Evolutionary conservation across 768 basidiomycete species (phyloP), one percentile per base, ranked within the genome.

Genomic region (Hericium rajendrae): DNA sequence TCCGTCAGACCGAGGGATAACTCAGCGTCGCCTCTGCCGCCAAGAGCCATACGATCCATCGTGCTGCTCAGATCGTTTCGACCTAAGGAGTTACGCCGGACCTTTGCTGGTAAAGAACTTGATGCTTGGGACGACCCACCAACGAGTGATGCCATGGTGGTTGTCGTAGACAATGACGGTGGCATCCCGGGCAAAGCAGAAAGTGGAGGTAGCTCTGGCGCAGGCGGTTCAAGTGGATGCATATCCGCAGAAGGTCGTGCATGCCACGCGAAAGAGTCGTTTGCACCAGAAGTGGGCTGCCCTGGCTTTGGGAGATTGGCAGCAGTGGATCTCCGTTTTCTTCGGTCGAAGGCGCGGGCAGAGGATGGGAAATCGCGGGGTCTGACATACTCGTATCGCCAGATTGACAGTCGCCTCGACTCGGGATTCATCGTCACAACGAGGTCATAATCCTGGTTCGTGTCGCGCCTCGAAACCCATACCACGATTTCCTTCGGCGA

Each of bases 341-440:
- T 80, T 46, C 73, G 73, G 3, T 68, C 67, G 20, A 64, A 55
- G 46, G 68, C 70, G 0, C 67, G 69, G 16, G 73, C 65, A 12
- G 76, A 74, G 16, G 74, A 65, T 3, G 79, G 81, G 1, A 74
- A 72, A 58, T 80, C 79, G 64, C 79, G 82, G 10, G 81, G 82
- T 60, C 80, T 81, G 58, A 85, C 69, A 62, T 84, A 85, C 0
- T 75, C 78, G 66, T 90, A 90, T 26, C 85, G 78, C 88, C 89
- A 91, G 41, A 90, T 69, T 2, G 84, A 79, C 2, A 90, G 62
- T 49, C 74, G 74, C 11, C 70, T 73, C 53, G 73, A 78, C 53
- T 80, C 79, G 6, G 74, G 67, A 58, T 87, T 75, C 24, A 85
- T 71, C 1, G 87, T 88, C 37, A 87, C 76, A 8, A 83, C 59